These are phyloP conservation scores for Moricandia moricandioides DNA, from an alignment of 345 rosid species.

Conservation along the genomic window DNA sequence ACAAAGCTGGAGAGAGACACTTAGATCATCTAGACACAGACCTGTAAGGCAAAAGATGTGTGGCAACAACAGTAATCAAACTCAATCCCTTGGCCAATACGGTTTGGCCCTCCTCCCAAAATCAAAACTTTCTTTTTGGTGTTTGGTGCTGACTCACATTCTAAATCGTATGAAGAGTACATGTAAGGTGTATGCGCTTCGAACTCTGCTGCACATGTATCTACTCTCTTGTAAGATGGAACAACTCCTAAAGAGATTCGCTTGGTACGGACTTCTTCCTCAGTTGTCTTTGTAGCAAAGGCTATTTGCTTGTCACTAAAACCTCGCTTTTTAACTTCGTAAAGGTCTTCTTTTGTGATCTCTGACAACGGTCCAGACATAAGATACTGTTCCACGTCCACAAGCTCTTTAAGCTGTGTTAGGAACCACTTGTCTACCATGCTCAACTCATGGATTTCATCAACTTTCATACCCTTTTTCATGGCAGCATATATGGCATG, in stretches of 20 bases:
- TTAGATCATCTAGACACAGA: slow-evolving; percentile 32
- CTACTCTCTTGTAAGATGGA: slow-evolving; percentile 91
- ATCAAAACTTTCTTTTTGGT: slow-evolving; percentile 79
- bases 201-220: slow-evolving; percentile 98
- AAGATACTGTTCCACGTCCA: slow-evolving; percentile 92
- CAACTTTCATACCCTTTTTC: slow-evolving; percentile 95
- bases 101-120: slow-evolving; percentile 97
- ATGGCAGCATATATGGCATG: slow-evolving; percentile 89
- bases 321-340: slow-evolving; percentile 76
- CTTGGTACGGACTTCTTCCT: slow-evolving; percentile 71
- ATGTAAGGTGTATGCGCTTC: slow-evolving; percentile 95
- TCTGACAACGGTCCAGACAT: slow-evolving; percentile 51
- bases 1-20: neutral
- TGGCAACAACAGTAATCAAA: slow-evolving; percentile 99
- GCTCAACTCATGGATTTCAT: slow-evolving; percentile 75
- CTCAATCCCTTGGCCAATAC: slow-evolving; percentile 97
- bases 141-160: slow-evolving; percentile 93
- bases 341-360: slow-evolving; percentile 76
- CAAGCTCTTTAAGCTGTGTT: slow-evolving; percentile 75
- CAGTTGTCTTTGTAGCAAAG: slow-evolving; percentile 80
- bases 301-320: slow-evolving; percentile 97
- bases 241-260: slow-evolving; percentile 66
- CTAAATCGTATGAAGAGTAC: slow-evolving; percentile 92
- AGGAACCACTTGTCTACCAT: slow-evolving; percentile 95
- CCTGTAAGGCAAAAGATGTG: slow-evolving; percentile 95